These are phyloP conservation scores for Picocystis sp. DNA, from an alignment of 163 green algal species.

Conservation along the genomic window DNA sequence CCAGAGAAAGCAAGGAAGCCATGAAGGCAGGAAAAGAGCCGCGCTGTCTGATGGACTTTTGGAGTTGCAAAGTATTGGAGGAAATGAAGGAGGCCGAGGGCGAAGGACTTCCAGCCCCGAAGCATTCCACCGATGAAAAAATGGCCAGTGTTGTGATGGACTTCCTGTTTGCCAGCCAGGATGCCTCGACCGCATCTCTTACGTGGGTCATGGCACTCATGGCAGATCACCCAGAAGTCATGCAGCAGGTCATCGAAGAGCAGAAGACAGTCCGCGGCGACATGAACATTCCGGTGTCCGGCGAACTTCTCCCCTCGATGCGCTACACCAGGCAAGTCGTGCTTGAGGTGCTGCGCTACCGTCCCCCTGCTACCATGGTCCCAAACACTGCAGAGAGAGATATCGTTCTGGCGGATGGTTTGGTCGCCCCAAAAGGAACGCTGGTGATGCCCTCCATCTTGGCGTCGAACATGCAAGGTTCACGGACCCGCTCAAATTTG, in stretches of 20 bases:
- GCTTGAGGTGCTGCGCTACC: slow-evolving; percentile 69
- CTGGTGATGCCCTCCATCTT: slow-evolving; percentile 64
- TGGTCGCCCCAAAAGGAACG: slow-evolving; percentile 51
- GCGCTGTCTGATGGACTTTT: slow-evolving; percentile 72
- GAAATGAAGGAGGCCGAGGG: slow-evolving; percentile 39
- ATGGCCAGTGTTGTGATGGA: slow-evolving; percentile 67
- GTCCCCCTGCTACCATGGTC: slow-evolving; percentile 73
- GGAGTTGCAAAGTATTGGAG: slow-evolving; percentile 42
- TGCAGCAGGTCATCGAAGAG: slow-evolving; percentile 50
- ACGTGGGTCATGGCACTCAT: slow-evolving; percentile 54
- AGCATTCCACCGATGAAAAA: slow-evolving; percentile 26
- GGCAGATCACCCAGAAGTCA: slow-evolving; percentile 59
- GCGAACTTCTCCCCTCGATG: slow-evolving; percentile 53
- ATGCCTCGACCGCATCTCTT: slow-evolving; percentile 58
- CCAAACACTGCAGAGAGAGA: slow-evolving; percentile 47
- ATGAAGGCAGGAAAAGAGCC: slow-evolving; percentile 39
- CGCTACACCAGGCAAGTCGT: slow-evolving; percentile 58
- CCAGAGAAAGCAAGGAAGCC: slow-evolving; percentile 27
- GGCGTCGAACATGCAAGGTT: slow-evolving; percentile 43
- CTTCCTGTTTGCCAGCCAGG: slow-evolving; percentile 73
- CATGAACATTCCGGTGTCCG: slow-evolving; percentile 33
- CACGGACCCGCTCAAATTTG: slow-evolving; percentile 48
- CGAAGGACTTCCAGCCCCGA: slow-evolving; percentile 19
- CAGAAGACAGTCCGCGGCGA: slow-evolving; percentile 37
- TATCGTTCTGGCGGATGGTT: slow-evolving; percentile 55